Evolutionary conservation across 768 basidiomycete species (phyloP), one percentile per base, ranked within the genome.

Genomic region (Hysterangium stoloniferum): DNA sequence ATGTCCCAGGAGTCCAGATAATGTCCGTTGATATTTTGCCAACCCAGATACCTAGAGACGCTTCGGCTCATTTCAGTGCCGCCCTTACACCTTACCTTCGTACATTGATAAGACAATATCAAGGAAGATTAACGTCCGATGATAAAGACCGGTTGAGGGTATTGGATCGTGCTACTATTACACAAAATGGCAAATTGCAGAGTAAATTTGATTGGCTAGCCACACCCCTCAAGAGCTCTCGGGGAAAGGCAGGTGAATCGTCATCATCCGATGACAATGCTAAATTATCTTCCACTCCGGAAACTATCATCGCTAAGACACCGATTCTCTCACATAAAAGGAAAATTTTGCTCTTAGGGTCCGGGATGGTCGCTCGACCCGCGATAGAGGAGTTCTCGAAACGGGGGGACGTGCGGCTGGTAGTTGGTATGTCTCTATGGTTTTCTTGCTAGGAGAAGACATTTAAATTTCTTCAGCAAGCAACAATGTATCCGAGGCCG

Each of bases 281-380:
- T 12, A 19, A 50, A 31, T 8, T 25, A 6, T 48, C 41, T 28
- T 3, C 25, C 6, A 5, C 48, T 22, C 37, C 0, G 2, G 24
- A 33, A 15, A 6, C 1, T 19, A 4, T 12, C 11, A 13, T 12
- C 6, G 44, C 4, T n/a, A 27, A 41, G n/a, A 12, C 20, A 7
- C 22, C 25, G 12, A 0, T 29, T 20, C 11, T 17, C 32, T 17
- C 28, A 11, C 45, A 24, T 9, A 48, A 52, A 45, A 84, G 83
- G 69, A 78, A 74, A 58, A 75, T 93, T 0, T 64, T 97, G 29
- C 70, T 96, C 59, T 74, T 97, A 2, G 94, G 94, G 6, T 91
- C 87, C 48, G 94, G 94, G n/a, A 91, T 96, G 82, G 94, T 97
- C 17, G 90, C 92, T 4, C 85, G 84, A 2, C 94, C 94, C 13